Evolutionary conservation across 108 stramenopile species (phyloP).

Genomic region (Ochromonas danica): DNA sequence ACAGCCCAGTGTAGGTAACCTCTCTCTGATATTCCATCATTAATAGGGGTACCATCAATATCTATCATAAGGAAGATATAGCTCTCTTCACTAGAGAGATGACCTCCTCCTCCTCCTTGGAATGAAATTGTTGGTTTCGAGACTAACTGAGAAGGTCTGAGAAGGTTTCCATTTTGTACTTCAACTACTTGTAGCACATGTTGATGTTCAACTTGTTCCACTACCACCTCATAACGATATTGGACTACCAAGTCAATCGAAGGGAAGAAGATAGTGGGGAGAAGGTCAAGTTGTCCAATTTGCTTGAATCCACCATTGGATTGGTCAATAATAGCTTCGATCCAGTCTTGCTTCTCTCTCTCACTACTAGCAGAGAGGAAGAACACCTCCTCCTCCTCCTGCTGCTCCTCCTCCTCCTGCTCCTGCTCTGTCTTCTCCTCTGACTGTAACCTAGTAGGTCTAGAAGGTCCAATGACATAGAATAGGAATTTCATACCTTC

Average conservation of each 20-base stretch:
- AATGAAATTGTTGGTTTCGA: not conserved
- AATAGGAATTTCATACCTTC: not conserved
- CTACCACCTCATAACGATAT: not conserved
- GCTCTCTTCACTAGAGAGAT: not conserved
- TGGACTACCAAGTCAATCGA: not conserved
- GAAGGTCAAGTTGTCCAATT: not conserved
- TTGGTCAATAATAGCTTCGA: not conserved
- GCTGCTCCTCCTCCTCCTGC: too few species aligned
- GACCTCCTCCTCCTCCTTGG: not conserved
- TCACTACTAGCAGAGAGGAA: not conserved
- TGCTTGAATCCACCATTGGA: not conserved
- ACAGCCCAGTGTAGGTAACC: too few species aligned
- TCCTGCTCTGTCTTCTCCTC: too few species aligned
- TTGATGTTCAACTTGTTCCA: not conserved
- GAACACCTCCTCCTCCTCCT: slow-evolving; percentile 7
- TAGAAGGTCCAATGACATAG: not conserved
- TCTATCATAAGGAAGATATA: not conserved
- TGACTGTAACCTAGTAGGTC: not conserved
- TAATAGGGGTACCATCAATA: not conserved
- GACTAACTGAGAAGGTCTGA: not conserved
- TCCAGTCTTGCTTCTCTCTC: not conserved
- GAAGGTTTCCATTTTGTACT: not conserved
- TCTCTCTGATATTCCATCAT: too few species aligned
- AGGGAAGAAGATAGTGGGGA: not conserved
- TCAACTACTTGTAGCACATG: too few species aligned